Conservation (phyloP, 1,139 yeast species). For the Protomyces gravidus region DNA sequence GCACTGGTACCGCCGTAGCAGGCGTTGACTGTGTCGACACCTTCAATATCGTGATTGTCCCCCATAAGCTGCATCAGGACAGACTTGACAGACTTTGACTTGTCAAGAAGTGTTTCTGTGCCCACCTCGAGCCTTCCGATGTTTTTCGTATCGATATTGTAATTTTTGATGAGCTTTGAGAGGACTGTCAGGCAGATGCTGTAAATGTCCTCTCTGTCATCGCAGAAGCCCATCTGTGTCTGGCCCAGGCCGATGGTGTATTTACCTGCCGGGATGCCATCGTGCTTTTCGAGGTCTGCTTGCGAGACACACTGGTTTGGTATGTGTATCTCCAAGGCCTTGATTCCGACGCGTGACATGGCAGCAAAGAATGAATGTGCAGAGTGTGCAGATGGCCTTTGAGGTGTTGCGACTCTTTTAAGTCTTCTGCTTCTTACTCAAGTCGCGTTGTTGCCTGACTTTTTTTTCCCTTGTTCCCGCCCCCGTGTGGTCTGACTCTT, state of each 20-base stretch:
- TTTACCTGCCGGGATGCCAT: slow-evolving; percentile 87
- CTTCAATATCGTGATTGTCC: slow-evolving; percentile 87
- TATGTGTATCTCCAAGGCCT: slow-evolving; percentile 87
- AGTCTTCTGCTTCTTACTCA: too few species aligned
- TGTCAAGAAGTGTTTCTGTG: slow-evolving; percentile 94
- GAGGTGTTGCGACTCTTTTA: too few species aligned
- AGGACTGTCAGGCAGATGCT: slow-evolving; percentile 83
- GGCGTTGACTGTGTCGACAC: slow-evolving; percentile 93
- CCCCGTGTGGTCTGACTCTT: too few species aligned
- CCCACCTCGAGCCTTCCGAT: slow-evolving; percentile 98
- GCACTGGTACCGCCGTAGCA: slow-evolving; percentile 99
- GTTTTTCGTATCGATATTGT: slow-evolving; percentile 70
- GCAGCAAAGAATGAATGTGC: not conserved
- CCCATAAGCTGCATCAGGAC: slow-evolving; percentile 93
- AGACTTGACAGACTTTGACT: slow-evolving; percentile 93
- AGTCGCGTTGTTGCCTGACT: too few species aligned
- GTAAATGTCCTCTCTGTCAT: slow-evolving; percentile 95
- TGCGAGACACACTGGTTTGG: slow-evolving; percentile 87
- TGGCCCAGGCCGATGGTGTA: slow-evolving; percentile 98
- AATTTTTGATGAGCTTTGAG: slow-evolving; percentile 68
- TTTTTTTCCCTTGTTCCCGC: too few species aligned
- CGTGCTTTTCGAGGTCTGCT: slow-evolving; percentile 75
- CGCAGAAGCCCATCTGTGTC: slow-evolving; percentile 95
- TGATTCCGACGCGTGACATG: slow-evolving; percentile 74
- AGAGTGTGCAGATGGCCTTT: too few species aligned